Evolutionary conservation across 176 grass and related monocot species (phyloP).

Genomic region (Poa pratensis): DNA sequence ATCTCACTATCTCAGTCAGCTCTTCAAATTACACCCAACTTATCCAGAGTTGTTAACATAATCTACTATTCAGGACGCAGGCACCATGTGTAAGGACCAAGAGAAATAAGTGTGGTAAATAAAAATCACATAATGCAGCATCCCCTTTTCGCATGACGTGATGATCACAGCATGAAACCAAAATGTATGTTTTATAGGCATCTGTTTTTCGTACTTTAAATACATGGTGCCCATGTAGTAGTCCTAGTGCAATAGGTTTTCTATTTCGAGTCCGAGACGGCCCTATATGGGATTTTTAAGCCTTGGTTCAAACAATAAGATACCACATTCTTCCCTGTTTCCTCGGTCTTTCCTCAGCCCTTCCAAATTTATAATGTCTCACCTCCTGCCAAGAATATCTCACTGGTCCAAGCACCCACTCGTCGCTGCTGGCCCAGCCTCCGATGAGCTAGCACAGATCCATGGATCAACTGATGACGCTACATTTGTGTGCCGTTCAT

Average conservation of each 20-base stretch:
- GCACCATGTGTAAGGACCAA: slow-evolving; percentile 6
- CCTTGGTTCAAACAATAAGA: slow-evolving; percentile 6
- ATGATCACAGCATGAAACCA: not conserved
- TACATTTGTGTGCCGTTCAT: not conserved
- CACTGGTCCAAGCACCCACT: not conserved
- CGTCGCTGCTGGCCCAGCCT: not conserved
- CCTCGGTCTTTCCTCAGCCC: not conserved
- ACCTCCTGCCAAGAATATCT: not conserved
- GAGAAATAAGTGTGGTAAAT: not conserved
- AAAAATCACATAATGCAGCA: not conserved
- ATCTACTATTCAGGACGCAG: not conserved
- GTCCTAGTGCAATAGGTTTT: not conserved
- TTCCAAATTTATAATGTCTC: not conserved
- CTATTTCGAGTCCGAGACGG: not conserved
- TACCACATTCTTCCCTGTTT: not conserved
- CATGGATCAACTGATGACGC: not conserved
- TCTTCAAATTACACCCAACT: slow-evolving; percentile 1
- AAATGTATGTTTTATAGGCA: not conserved
- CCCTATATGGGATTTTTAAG: not conserved
- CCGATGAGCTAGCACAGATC: not conserved
- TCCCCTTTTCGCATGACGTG: not conserved
- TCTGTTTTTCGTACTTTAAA: not conserved
- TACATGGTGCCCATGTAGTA: not conserved
- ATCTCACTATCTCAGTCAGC: not conserved
- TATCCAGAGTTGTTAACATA: not conserved